These are phyloP conservation scores for Globisporangium viniferum DNA, from an alignment of 352 stramenopile species.

Conservation along the genomic window DNA sequence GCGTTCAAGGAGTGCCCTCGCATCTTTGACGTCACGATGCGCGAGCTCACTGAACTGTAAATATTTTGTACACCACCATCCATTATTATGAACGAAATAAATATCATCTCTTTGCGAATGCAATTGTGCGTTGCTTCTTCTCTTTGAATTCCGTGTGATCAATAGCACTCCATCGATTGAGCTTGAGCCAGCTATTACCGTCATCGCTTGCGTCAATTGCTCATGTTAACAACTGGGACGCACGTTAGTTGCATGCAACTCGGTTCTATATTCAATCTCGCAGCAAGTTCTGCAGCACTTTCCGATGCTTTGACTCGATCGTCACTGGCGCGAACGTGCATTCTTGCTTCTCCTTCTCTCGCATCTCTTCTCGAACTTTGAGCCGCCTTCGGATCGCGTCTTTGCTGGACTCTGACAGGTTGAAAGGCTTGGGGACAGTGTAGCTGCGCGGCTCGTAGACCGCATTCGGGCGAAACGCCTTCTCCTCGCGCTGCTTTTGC, in stretches of 20 bases:
- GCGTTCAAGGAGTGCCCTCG: slow-evolving; percentile 33
- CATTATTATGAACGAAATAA: slow-evolving; percentile 18
- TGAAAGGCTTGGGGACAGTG: slow-evolving; percentile 74
- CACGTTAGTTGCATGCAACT: neutral
- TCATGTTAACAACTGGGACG: neutral
- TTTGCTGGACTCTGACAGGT: slow-evolving; percentile 60
- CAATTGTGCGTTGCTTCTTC: neutral
- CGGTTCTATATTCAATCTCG: slow-evolving; percentile 19
- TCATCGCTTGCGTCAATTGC: neutral
- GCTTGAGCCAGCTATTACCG: neutral
- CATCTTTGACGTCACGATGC: slow-evolving; percentile 38
- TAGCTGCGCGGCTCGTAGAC: slow-evolving; percentile 69
- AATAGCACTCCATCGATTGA: no score
- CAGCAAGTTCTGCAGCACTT: slow-evolving; percentile 50
- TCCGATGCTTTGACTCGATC: slow-evolving; percentile 49
- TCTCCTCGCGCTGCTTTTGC: slow-evolving; percentile 57
- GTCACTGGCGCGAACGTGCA: slow-evolving; percentile 62
- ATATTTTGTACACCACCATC: neutral
- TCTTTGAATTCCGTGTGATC: neutral
- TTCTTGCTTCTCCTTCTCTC: slow-evolving; percentile 45
- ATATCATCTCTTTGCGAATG: slow-evolving; percentile 5
- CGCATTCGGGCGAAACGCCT: slow-evolving; percentile 51
- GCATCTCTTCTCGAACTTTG: slow-evolving; percentile 45
- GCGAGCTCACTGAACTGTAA: slow-evolving; percentile 24
- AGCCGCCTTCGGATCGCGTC: slow-evolving; percentile 42